A percentile compares a stretch with the other conserved stretches of the same genome.
Evolutionary conservation across 345 rosid genomes (phyloP).

Genomic region (Acer yangbiense): DNA sequence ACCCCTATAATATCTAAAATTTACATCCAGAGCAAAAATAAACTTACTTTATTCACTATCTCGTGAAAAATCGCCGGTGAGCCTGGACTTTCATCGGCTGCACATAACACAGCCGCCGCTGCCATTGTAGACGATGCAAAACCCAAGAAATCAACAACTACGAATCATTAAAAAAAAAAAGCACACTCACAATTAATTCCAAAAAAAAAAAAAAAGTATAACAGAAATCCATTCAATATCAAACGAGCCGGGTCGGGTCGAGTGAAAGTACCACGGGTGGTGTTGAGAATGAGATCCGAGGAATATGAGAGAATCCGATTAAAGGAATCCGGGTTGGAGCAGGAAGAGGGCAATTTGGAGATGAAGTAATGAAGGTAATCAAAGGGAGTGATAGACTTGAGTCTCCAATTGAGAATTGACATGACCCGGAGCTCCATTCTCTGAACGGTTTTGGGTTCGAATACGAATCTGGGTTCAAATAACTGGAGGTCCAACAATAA

Average conservation of each 20-base stretch:
- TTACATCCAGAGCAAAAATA: background rate
- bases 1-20: conserved; percentile 5
- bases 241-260: background rate
- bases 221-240: background rate
- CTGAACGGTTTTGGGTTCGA: conserved; percentile 53
- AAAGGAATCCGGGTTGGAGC: conserved; percentile 14
- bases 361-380: conserved; percentile 52
- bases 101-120: conserved; percentile 54
- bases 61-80: conserved; percentile 23
- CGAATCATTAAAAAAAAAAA: background rate
- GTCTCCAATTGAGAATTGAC: conserved; percentile 55
- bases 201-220: background rate
- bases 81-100: conserved; percentile 34
- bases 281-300: conserved; percentile 55
- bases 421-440: conserved; percentile 62
- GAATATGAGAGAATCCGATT: conserved; percentile 37
- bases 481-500: conserved; percentile 51
- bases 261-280: conserved; percentile 49
- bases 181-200: background rate
- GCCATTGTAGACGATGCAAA: conserved; percentile 56
- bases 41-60: conserved; percentile 44
- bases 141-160: conserved; percentile 63
- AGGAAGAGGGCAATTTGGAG: conserved; percentile 34
- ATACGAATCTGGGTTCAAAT: conserved; percentile 53
- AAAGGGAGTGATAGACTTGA: conserved; percentile 60